Evolutionary conservation across 495 filamentous ascomycete genomes (phyloP).

Genomic region (Cudoniella acicularis): DNA sequence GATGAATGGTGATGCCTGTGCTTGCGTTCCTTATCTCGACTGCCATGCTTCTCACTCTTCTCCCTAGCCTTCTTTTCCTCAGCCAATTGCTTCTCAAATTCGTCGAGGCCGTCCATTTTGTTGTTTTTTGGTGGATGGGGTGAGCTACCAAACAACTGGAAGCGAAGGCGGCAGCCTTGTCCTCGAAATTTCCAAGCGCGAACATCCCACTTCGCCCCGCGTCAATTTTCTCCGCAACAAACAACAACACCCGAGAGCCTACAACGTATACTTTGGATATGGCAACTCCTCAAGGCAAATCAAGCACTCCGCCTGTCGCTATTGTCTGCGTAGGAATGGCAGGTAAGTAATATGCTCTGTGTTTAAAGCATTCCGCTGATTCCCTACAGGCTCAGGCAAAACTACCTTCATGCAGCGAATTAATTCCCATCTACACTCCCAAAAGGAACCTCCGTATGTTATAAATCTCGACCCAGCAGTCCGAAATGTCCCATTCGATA

Average conservation of each 20-base stretch:
- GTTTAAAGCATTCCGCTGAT: not conserved
- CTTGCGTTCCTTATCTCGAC: conserved; percentile 42
- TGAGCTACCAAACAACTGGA: not conserved
- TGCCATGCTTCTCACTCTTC: conserved; percentile 34
- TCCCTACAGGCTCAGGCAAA: conserved; percentile 75
- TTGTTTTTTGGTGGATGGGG: not conserved
- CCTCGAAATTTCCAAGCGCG: conserved; percentile 15
- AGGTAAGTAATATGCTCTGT: conserved; percentile 37
- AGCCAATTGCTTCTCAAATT: conserved; percentile 46
- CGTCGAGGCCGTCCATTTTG: conserved; percentile 28
- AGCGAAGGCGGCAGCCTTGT: conserved; percentile 32
- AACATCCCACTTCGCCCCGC: conserved; percentile 19
- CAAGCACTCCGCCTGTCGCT: conserved; percentile 41
- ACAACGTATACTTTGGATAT: conserved; percentile 1
- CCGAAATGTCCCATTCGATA: conserved; percentile 89
- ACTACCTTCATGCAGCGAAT: conserved; percentile 99
- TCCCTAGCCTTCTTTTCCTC: conserved; percentile 49
- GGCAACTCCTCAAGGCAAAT: conserved; percentile 15
- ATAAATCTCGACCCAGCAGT: conserved; percentile 98
- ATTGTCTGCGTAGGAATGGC: conserved; percentile 98
- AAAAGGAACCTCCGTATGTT: conserved; percentile 78
- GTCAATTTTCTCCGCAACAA: conserved; percentile 3
- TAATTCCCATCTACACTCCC: conserved; percentile 79
- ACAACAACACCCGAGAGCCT: conserved; percentile 5
- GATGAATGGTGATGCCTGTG: conserved; percentile 37